phyloP scores from a whole-genome alignment of 768 basidiomycete genomes.

The Clathrus columnatus region DNA sequence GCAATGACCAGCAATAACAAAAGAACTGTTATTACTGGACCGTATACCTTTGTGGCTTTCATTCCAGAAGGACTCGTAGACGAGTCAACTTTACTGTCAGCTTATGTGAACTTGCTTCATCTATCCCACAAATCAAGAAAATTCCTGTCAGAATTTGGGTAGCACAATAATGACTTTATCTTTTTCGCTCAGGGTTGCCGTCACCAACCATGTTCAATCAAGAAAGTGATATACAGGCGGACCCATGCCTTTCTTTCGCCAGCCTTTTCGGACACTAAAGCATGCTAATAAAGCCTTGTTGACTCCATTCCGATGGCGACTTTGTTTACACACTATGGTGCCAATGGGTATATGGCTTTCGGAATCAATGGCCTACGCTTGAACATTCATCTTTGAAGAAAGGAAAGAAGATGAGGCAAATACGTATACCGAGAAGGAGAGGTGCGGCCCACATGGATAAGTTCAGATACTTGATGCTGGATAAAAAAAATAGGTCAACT shows the following conservation, averaged over 20 bases:
- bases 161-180: too few species aligned
- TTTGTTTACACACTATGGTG: conserved; percentile 96
- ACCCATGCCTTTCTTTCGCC: conserved; percentile 91
- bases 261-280: conserved; percentile 77
- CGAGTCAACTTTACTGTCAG: too few species aligned
- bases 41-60: too few species aligned
- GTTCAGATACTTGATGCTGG: conserved; percentile 9
- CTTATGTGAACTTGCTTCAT: too few species aligned
- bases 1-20: too few species aligned
- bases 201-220: background rate
- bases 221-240: conserved; percentile 27
- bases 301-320: conserved; percentile 61
- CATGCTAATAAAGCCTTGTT: conserved; percentile 98
- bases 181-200: conserved; percentile 20
- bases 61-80: too few species aligned
- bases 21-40: too few species aligned
- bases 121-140: too few species aligned
- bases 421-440: conserved; percentile 78
- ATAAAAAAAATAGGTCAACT: too few species aligned
- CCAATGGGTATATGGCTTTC: conserved; percentile 60
- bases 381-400: background rate
- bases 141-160: too few species aligned
- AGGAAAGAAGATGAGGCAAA: conserved; percentile 13
- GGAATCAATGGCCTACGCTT: conserved; percentile 47
- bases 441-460: conserved; percentile 60